Evolutionary conservation across 2,329 filamentous ascomycete species (phyloP).

Genomic region (Coleophoma eucalyptorum): DNA sequence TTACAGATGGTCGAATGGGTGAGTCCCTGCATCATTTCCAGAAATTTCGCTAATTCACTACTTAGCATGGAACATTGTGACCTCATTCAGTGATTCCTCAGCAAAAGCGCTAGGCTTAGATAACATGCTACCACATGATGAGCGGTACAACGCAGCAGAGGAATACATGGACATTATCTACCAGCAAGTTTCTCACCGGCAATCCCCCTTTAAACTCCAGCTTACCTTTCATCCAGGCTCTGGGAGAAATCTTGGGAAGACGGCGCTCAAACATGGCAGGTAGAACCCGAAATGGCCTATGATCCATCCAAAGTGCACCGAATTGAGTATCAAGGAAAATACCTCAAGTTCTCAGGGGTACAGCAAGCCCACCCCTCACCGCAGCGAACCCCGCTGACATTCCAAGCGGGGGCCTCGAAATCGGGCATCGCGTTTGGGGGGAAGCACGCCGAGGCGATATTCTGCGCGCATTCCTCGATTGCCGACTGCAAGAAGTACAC

Average conservation of each 20-base stretch:
- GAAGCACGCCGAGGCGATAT: constrained; percentile 66
- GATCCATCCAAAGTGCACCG: constrained; percentile 52
- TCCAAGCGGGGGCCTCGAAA: constrained; percentile 53
- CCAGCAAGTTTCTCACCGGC: too few relatives aligned
- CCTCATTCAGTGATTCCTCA: too few relatives aligned
- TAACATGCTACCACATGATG: too few relatives aligned
- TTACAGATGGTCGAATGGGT: too few relatives aligned
- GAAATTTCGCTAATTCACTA: too few relatives aligned
- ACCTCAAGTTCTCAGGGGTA: constrained; percentile 57
- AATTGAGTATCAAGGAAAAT: constrained; percentile 61
- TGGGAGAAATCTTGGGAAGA: constrained; percentile 64
- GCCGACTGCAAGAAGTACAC: constrained; percentile 55
- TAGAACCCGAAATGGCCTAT: constrained; percentile 53
- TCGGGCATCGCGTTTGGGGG: constrained; percentile 63
- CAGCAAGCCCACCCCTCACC: constrained; percentile 61
- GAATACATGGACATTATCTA: too few relatives aligned
- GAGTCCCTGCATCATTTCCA: too few relatives aligned
- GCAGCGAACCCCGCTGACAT: constrained; percentile 62
- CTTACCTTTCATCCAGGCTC: constrained; percentile 28
- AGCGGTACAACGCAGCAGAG: too few relatives aligned
- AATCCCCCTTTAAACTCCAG: too few relatives aligned
- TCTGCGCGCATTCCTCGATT: constrained; percentile 60
- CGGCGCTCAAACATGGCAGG: constrained; percentile 57
- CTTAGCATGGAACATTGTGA: too few relatives aligned
- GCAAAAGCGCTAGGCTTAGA: too few relatives aligned